Percentiles rank a stretch among this genome's conserved stretches.
Conservation (phyloP, 805 yeast species). For the Saturnispora diversa region DNA sequence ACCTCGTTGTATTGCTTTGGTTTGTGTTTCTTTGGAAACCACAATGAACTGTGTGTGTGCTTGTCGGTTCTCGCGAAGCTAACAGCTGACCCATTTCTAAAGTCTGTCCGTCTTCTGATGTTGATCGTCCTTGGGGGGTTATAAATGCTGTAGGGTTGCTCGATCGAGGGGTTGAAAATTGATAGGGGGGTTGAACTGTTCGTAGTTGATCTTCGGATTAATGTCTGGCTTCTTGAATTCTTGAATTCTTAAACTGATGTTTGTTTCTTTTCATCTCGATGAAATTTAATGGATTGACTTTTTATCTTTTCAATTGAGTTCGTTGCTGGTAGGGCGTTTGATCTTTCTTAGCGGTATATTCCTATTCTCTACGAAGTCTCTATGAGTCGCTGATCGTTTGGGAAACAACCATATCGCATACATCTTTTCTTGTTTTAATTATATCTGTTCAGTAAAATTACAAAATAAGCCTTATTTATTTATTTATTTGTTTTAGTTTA, state of each 20-base stretch:
- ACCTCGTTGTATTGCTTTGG: conserved; percentile 9
- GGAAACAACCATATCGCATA: conserved; percentile 99
- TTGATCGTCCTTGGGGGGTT: conserved; percentile 24
- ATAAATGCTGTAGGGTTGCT: conserved; percentile 73
- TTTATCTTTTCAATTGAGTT: conserved; percentile 42
- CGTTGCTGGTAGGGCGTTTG: conserved; percentile 43
- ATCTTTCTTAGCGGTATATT: conserved; percentile 82
- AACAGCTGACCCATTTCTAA: conserved; percentile 19
- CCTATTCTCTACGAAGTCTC: conserved; percentile 97
- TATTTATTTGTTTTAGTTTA: too few species aligned
- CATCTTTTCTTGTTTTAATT: too few species aligned
- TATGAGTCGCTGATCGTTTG: conserved; percentile 87
- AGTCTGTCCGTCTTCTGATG: conserved; percentile 26
- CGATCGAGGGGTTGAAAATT: conserved; percentile 95
- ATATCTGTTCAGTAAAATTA: too few species aligned
- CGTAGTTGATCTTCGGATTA: conserved; percentile 6
- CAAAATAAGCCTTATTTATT: not conserved
- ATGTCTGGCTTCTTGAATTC: conserved; percentile 18
- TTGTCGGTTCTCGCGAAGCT: conserved; percentile 33
- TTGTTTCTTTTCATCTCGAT: not conserved
- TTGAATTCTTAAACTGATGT: conserved; percentile 11
- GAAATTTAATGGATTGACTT: not conserved
- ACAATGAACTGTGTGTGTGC: conserved; percentile 26
- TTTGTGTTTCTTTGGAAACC: conserved; percentile 17
- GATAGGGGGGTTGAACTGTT: conserved; percentile 28